Base-by-base conservation (phyloP, 805 yeast species). In the Metschnikowia henanensis region DNA sequence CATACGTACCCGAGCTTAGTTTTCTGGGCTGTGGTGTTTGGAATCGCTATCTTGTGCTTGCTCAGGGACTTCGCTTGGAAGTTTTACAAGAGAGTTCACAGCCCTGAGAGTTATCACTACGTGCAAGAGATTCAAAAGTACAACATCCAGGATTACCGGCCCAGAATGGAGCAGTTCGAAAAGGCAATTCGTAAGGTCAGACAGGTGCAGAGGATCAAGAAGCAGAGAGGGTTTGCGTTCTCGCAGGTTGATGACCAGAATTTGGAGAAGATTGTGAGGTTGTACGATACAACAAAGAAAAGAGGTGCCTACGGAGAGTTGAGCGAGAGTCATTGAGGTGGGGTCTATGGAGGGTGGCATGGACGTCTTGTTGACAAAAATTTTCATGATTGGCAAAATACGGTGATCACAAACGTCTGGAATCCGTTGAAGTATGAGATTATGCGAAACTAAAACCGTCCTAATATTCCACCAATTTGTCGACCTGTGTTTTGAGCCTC, bases 191-290 rank as follows among this genome's bases (percentile, higher is more conserved):
- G 98, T 60, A 94, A 90, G 61, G 98, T 94, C 19, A 84, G 99
- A 66, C 99, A 95, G 66, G 98, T 94, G 30, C 96, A 92, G 65
- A 79, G 99, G 65, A 92, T 94, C 87, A 87, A 95, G 62, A 94
- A 94, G 60, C 99, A 94, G 68, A 83, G 98, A 67, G 99, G 99
- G 5, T 94, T 88, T 73, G 99, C 99, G 1, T 94, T 94, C 58
- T 90, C 97, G 6, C 98, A 94, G 65, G 90, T 87, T 36, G 96
- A 89, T 51, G 68, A 68, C 43, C 96, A 87, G 61, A 95, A 95
- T 29, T 97, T 91, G 67, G 97, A 90, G 53, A 83, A 83, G 59
- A 79, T 94, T 48, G 84, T 94, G 37, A 79, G 98, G 57, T 88
- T 95, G 72, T 94, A 94, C 58, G 99, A 94, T 64, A 92, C 98